phyloP scores from a whole-genome alignment of 2,329 filamentous ascomycete genomes.

The Colletotrichum lindemuthianum region DNA sequence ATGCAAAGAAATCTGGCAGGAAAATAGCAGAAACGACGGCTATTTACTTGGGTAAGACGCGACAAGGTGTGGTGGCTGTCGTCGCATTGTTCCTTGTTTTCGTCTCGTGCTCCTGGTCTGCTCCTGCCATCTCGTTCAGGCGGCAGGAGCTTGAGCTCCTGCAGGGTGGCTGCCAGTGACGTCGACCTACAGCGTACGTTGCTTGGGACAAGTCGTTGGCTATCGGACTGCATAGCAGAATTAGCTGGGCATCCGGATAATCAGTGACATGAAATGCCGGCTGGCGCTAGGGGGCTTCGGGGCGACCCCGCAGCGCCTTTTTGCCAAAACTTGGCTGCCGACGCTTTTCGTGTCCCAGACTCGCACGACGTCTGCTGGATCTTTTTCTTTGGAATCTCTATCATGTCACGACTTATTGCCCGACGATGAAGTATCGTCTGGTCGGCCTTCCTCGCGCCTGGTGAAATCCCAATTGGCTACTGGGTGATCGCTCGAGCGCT shows the following conservation, averaged over 20 bases:
- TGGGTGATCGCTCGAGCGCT: no score
- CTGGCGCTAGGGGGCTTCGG: conserved; percentile 1
- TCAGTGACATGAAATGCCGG: not conserved
- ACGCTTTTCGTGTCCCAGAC: not conserved
- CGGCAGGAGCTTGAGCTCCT: conserved; percentile 14
- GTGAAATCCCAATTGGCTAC: no score
- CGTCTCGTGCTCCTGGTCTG: not conserved
- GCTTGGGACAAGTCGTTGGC: not conserved
- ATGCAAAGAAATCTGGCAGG: no score
- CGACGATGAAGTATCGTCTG: no score
- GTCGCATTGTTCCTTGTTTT: conserved; percentile 31
- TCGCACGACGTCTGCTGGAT: not conserved
- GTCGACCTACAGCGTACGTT: conserved; percentile 22
- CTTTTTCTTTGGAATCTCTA: not conserved
- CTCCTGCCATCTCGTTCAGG: not conserved
- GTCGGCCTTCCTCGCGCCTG: no score
- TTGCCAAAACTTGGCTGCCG: conserved; percentile 23
- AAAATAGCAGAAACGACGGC: not conserved
- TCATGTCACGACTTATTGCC: no score
- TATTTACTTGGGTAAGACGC: no score
- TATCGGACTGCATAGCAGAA: not conserved
- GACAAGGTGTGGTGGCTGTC: conserved; percentile 4
- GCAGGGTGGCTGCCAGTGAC: conserved; percentile 25
- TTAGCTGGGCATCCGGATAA: not conserved
- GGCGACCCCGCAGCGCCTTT: conserved; percentile 2